Base-by-base conservation (phyloP, 257 asterid genomes). In the Solanum sejunctum region DNA sequence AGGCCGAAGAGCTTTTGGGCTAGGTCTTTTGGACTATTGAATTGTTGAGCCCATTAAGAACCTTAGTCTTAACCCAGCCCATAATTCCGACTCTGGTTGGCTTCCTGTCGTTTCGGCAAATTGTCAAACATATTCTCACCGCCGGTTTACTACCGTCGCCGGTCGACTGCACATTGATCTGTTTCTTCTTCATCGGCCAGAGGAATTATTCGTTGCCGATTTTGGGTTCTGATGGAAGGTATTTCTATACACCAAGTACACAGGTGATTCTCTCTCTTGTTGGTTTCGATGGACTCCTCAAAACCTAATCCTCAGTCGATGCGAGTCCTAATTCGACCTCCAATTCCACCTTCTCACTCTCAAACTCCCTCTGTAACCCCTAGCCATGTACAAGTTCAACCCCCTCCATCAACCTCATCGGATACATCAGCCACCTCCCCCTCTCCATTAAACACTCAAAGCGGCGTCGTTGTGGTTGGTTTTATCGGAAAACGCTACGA, bases 401-500 rank as follows among this genome's bases (percentile, higher is more conserved):
- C 89, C 55, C 87, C 88, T 20, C 55, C 79, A 8, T 86, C 89
- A 36, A 70, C 28, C 52, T 70, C 79, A 70, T 41, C 28, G 28
- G 66, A 87, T 6, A 89, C 87, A 10, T 36, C 89, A 8, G 69
- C 85, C 8, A 83, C 86, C 11, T 84, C 89, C 6, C 61, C 84
- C 77, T 56, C 89, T 9, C 39, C 91, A 8, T 85, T 84, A 21
- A 64, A 90, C 54, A 85, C 92, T 57, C 92, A 78, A 70, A 91
- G 82, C 86, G 98, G 98, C 85, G 91, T 93, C 89, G 93, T 92
- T 15, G 97, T 93, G 10, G 98, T 95, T 36, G 99, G 99, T 75
- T 97, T 97, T 85, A 88, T 95, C 28, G 98, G 99, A 39, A 91
- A 81, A 86, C 94, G 98, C 69, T 90, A 84, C 82, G 90, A 86